A percentile compares a stretch with the other conserved stretches of the same genome.
phyloP scores from a whole-genome alignment of 139 green algal species.

The Closterium sp. region DNA sequence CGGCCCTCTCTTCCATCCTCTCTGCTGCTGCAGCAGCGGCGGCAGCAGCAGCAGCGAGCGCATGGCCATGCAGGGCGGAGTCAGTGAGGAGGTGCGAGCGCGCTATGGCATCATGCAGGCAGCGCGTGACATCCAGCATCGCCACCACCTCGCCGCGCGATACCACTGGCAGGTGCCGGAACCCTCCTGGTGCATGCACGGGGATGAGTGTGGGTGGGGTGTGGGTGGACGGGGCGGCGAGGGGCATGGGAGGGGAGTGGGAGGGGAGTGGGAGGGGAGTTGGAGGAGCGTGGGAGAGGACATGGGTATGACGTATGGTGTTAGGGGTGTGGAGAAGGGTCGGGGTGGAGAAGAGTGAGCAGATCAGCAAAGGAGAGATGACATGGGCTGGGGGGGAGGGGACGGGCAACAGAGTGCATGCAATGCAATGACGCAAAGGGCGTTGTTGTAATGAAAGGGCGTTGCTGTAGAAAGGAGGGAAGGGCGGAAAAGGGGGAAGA shows the following conservation, averaged over 20 bases:
- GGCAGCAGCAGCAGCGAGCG: neutral
- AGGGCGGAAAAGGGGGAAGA: neutral
- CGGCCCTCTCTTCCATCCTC: neutral
- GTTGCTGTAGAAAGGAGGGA: neutral
- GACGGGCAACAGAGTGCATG: too few relatives aligned
- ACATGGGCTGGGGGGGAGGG: neutral
- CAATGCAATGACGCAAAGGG: too few relatives aligned
- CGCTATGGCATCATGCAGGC: slow-evolving; percentile 34
- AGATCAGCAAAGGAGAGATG: too few relatives aligned
- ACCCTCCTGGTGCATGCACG: neutral
- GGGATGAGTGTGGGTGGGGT: too few relatives aligned
- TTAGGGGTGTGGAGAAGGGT: too few relatives aligned
- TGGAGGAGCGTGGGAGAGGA: neutral
- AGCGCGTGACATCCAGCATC: slow-evolving; percentile 36
- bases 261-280: too few relatives aligned
- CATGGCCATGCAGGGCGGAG: neutral
- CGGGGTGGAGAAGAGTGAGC: too few relatives aligned
- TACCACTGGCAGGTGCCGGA: slow-evolving; percentile 26
- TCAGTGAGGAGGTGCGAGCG: neutral
- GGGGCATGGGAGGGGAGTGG: too few relatives aligned
- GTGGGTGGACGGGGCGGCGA: too few relatives aligned
- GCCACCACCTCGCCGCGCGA: slow-evolving; percentile 1
- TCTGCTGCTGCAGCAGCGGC: neutral
- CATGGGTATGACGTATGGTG: too few relatives aligned
- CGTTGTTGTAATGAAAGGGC: too few relatives aligned